phyloP scores from a whole-genome alignment of 768 basidiomycete species.

The Aureoboletus auriporus region DNA sequence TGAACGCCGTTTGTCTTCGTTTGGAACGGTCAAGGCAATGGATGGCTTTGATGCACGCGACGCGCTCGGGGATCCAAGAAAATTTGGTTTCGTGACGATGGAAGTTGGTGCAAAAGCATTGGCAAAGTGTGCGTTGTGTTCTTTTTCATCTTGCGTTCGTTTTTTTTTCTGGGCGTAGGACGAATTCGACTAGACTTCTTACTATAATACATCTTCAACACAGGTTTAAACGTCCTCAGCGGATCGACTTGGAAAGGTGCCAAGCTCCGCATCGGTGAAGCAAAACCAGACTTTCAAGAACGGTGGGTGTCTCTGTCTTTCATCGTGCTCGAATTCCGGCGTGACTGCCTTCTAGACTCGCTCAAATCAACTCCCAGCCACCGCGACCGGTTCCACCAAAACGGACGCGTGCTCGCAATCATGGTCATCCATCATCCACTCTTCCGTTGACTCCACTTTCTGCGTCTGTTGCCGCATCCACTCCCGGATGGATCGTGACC shows the following conservation, averaged over 20 bases:
- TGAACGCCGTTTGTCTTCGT: constrained; percentile 53
- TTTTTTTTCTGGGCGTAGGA: too few species aligned
- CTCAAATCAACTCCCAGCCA: constrained; percentile 15
- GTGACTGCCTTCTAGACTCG: constrained; percentile 1
- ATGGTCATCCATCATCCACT: constrained; percentile 48
- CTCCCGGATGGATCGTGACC: constrained; percentile 69
- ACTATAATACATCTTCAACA: not conserved
- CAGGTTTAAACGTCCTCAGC: constrained; percentile 72
- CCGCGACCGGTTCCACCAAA: constrained; percentile 38
- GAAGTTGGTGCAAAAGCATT: constrained; percentile 58
- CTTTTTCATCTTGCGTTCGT: too few species aligned
- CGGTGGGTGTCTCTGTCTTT: constrained; percentile 36
- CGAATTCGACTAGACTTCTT: too few species aligned
- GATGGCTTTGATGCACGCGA: constrained; percentile 68
- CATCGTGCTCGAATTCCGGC: not conserved
- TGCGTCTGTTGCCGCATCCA: constrained; percentile 49
- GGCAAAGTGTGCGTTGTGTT: constrained; percentile 52
- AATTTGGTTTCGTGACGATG: constrained; percentile 72
- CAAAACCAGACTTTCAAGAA: constrained; percentile 69
- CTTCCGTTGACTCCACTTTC: constrained; percentile 66
- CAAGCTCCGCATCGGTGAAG: constrained; percentile 77
- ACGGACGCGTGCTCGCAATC: constrained; percentile 32
- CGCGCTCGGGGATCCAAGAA: constrained; percentile 60
- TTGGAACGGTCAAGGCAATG: constrained; percentile 64
- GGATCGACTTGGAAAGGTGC: constrained; percentile 89